Evolutionary conservation across 2,329 filamentous ascomycete species (phyloP).

Genomic region (Sarocladiaceae sp.): DNA sequence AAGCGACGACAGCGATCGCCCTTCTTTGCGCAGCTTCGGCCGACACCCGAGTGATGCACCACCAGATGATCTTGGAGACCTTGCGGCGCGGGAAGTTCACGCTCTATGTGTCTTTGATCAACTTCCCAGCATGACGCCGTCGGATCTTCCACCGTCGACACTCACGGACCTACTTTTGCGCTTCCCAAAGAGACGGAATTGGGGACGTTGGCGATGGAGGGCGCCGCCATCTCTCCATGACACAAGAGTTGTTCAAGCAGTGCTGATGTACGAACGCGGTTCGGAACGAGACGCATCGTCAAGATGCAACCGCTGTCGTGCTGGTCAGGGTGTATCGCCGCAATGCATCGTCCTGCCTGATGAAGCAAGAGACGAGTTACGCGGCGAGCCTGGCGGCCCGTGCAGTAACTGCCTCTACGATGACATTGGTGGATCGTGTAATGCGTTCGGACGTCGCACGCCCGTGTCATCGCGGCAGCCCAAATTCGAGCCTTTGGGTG

Average conservation of each 20-base stretch:
- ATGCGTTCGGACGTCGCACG: conserved; percentile 11
- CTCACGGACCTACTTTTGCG: background rate
- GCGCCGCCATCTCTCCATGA: conserved; percentile 13
- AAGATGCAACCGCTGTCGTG: conserved; percentile 17
- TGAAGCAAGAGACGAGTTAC: conserved; percentile 9
- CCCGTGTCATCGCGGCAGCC: conserved; percentile 11
- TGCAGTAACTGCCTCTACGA: conserved; percentile 21
- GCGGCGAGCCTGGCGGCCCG: conserved; percentile 11
- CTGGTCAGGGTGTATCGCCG: conserved; percentile 17
- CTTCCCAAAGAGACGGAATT: conserved; percentile 12
- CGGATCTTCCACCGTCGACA: background rate
- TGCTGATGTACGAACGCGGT: conserved; percentile 21
- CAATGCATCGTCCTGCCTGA: conserved; percentile 18
- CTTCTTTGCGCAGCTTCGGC: conserved; percentile 4
- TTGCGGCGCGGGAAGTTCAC: conserved; percentile 15
- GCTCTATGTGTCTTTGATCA: conserved; percentile 18
- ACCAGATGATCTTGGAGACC: conserved; percentile 11
- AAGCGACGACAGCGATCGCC: conserved; percentile 14
- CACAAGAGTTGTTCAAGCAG: conserved; percentile 15
- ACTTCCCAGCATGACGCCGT: conserved; percentile 9
- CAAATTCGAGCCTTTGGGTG: conserved; percentile 12
- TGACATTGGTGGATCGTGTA: conserved; percentile 12
- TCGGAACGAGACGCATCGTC: conserved; percentile 9
- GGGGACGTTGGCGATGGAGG: conserved; percentile 18
- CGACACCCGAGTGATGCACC: conserved; percentile 5